phyloP scores from a whole-genome alignment of 2,329 filamentous ascomycete genomes.

The Hirsutella rhossiliensis region DNA sequence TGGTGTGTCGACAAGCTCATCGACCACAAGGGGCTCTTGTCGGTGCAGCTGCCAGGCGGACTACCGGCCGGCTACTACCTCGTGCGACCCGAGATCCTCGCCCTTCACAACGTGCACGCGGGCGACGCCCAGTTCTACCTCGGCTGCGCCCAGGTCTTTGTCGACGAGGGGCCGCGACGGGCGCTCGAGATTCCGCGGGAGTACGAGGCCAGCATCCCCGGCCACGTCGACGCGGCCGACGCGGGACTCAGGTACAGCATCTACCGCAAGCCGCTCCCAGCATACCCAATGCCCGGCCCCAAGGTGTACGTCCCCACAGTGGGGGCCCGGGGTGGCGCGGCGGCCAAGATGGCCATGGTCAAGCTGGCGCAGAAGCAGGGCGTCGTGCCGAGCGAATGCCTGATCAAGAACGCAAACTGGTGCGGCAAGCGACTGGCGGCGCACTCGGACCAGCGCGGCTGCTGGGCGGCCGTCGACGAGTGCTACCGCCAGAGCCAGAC shows the following conservation, averaged over 20 bases:
- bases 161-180: slow-evolving; percentile 34
- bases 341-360: slow-evolving; percentile 2
- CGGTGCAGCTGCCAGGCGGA: slow-evolving; percentile 46
- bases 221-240: slow-evolving; percentile 43
- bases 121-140: slow-evolving; percentile 61
- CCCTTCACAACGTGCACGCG: slow-evolving; percentile 49
- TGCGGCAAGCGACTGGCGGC: slow-evolving; percentile 48
- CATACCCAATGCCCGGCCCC: slow-evolving; percentile 44
- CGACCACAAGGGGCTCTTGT: slow-evolving; percentile 49
- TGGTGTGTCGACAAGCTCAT: slow-evolving; percentile 66
- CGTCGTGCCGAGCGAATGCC: slow-evolving; percentile 39
- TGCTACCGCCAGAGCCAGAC: slow-evolving; percentile 46
- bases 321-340: slow-evolving; percentile 1
- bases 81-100: slow-evolving; percentile 57
- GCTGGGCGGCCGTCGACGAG: slow-evolving; percentile 42
- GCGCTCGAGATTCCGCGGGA: slow-evolving; percentile 21
- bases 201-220: slow-evolving; percentile 47
- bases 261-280: slow-evolving; percentile 34
- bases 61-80: slow-evolving; percentile 58
- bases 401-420: slow-evolving; percentile 62
- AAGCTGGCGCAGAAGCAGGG: slow-evolving; percentile 25
- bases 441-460: slow-evolving; percentile 43
- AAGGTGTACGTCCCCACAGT: slow-evolving; percentile 33
- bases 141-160: slow-evolving; percentile 59
- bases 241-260: slow-evolving; percentile 52